Evolutionary conservation across 208 protist genomes (phyloP).

Genomic region (Herpetomonas samuelpessoai): DNA sequence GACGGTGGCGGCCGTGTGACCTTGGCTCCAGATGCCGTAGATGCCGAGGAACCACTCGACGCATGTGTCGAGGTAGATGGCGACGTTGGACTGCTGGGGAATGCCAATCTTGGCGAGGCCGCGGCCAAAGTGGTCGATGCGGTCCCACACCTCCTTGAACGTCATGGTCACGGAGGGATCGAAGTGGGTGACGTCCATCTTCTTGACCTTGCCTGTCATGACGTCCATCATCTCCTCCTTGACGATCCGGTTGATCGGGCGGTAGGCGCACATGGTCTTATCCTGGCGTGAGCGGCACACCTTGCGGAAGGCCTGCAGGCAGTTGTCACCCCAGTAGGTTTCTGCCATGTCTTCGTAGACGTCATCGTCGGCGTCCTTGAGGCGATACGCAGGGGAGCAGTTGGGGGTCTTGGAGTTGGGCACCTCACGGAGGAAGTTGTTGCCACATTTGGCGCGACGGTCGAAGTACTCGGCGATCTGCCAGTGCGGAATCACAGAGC

Average conservation of each 20-base stretch:
- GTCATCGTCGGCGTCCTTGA: conserved; percentile 11
- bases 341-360: conserved; percentile 12
- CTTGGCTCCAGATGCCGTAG: conserved; percentile 39
- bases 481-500: conserved; percentile 7
- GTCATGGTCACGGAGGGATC: conserved; percentile 18
- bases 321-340: conserved; percentile 12
- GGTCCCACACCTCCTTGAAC: conserved; percentile 22
- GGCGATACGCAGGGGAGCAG: conserved; percentile 21
- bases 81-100: conserved; percentile 12
- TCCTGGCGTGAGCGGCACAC: conserved; percentile 5
- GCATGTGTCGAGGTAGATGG: conserved; percentile 45
- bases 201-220: conserved; percentile 14
- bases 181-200: conserved; percentile 28
- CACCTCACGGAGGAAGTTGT: conserved; percentile 7
- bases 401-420: conserved; percentile 17
- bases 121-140: conserved; percentile 21
- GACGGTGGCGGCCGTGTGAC: conserved; percentile 18
- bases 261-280: conserved; percentile 23
- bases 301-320: conserved; percentile 10
- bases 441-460: conserved; percentile 9
- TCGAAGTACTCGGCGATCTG: conserved; percentile 1
- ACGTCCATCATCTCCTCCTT: conserved; percentile 16
- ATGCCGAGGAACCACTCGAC: conserved; percentile 39
- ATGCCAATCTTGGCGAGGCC: conserved; percentile 30
- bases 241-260: conserved; percentile 18